Conservation (phyloP, 495 filamentous ascomycete genomes). For the Penicillium salamii region DNA sequence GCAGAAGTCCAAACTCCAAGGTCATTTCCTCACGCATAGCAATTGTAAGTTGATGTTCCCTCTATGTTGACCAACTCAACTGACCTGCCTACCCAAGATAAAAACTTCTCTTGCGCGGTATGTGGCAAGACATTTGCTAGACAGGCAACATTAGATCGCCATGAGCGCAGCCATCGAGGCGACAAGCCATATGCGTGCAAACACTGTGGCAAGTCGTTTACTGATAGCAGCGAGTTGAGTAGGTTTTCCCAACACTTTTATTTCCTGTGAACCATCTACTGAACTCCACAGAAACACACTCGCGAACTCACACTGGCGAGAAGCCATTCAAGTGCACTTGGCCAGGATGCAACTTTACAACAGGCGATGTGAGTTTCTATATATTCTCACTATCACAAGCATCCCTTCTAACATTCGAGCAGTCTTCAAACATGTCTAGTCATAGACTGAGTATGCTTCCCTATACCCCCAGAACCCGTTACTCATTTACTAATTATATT, state of each 20-base stretch:
- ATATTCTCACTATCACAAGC: background rate
- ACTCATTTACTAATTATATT: slow-evolving; percentile 10
- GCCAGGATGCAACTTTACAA: slow-evolving; percentile 47
- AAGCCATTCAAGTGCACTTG: slow-evolving; percentile 51
- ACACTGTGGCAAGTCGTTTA: slow-evolving; percentile 44
- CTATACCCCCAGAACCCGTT: background rate
- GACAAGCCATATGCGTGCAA: slow-evolving; percentile 50
- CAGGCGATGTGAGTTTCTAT: slow-evolving; percentile 40
- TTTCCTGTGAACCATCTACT: background rate
- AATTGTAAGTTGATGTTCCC: slow-evolving; percentile 33
- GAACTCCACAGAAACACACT: slow-evolving; percentile 45
- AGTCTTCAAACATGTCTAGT: slow-evolving; percentile 52
- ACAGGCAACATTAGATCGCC: slow-evolving; percentile 46
- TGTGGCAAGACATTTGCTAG: slow-evolving; percentile 49
- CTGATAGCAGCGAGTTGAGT: slow-evolving; percentile 51
- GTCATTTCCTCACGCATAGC: slow-evolving; percentile 48
- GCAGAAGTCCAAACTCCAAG: slow-evolving; percentile 50
- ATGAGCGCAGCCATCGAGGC: slow-evolving; percentile 52
- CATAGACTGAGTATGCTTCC: slow-evolving; percentile 40
- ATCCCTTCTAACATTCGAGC: slow-evolving; percentile 1
- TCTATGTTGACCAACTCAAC: background rate
- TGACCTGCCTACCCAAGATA: slow-evolving; percentile 29
- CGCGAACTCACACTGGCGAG: slow-evolving; percentile 49
- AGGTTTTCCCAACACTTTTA: slow-evolving; percentile 12
- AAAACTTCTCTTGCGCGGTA: slow-evolving; percentile 44